Conservation (phyloP, 75 land plant genomes). For the Selaginella tamariscina region DNA sequence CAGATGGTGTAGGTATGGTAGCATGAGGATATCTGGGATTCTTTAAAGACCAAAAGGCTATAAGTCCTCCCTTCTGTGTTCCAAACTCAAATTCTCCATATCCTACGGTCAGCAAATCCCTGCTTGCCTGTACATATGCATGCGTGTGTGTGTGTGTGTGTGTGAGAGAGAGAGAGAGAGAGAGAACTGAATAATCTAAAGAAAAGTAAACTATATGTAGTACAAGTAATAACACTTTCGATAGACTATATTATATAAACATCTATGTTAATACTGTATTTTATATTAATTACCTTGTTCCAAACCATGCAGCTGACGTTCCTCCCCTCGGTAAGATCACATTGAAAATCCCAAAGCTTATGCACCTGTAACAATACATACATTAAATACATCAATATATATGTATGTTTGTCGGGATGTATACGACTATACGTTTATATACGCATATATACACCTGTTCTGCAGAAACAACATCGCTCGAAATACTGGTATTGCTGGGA, state of each 20-base stretch:
- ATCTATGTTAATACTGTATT: no score
- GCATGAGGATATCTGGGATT: conserved; percentile 35
- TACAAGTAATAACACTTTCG: no score
- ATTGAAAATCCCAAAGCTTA: conserved; percentile 27
- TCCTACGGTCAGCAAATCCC: conserved; percentile 28
- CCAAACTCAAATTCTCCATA: conserved; percentile 37
- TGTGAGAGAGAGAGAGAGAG: no score
- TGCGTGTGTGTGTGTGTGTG: no score
- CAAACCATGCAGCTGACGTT: conserved; percentile 31
- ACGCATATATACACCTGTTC: no score
- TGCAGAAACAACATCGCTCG: conserved; percentile 4
- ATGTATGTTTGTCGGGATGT: no score
- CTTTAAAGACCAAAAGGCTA: conserved; percentile 37
- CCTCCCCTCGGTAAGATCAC: conserved; percentile 30
- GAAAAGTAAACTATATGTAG: no score
- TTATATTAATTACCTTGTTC: conserved; percentile 28
- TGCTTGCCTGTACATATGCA: conserved; percentile 31
- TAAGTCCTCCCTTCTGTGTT: conserved; percentile 26
- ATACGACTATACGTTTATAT: no score
- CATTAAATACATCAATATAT: no score
- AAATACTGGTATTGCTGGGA: neutral
- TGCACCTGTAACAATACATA: no score
- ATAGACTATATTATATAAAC: no score
- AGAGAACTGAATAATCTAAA: no score
- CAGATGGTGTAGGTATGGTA: conserved; percentile 22